phyloP scores from a whole-genome alignment of 352 stramenopile species.

The Pseudoperonospora humuli region DNA sequence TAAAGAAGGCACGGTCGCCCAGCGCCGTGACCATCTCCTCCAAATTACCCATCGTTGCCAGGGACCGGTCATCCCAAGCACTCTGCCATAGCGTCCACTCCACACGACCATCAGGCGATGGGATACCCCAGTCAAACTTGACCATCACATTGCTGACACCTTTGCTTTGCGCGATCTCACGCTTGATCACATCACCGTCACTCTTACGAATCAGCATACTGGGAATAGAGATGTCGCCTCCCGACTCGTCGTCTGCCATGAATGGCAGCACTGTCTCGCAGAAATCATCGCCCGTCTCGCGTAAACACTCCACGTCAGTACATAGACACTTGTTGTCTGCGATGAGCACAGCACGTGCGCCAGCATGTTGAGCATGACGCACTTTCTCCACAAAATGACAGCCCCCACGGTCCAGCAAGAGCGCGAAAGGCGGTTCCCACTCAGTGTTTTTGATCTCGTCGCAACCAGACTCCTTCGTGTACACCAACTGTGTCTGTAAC shows the following conservation, averaged over 20 bases:
- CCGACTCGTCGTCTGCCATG: constrained; percentile 93
- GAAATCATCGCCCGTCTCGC: constrained; percentile 62
- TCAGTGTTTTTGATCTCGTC: constrained; percentile 71
- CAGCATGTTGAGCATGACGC: constrained; percentile 86
- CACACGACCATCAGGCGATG: constrained; percentile 90
- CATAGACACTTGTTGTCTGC: constrained; percentile 95
- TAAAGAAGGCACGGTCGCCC: constrained; percentile 91
- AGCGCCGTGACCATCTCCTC: constrained; percentile 80
- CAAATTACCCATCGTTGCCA: constrained; percentile 71
- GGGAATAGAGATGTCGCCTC: constrained; percentile 95
- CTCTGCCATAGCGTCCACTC: constrained; percentile 97
- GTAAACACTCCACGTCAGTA: constrained; percentile 69
- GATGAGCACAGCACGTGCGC: constrained; percentile 92
- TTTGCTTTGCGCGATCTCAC: constrained; percentile 67
- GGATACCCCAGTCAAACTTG: constrained; percentile 93
- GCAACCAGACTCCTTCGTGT: constrained; percentile 71
- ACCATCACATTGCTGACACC: constrained; percentile 90
- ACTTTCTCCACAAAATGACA: constrained; percentile 97
- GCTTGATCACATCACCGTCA: constrained; percentile 92
- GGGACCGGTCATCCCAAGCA: constrained; percentile 86
- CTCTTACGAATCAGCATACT: constrained; percentile 94
- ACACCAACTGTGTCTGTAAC: constrained; percentile 86
- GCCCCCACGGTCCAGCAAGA: constrained; percentile 93
- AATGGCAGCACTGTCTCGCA: constrained; percentile 87
- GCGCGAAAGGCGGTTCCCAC: constrained; percentile 90